These are phyloP conservation scores for Didymella sp. DNA, from an alignment of 2,329 filamentous ascomycete species.

Conservation along the genomic window DNA sequence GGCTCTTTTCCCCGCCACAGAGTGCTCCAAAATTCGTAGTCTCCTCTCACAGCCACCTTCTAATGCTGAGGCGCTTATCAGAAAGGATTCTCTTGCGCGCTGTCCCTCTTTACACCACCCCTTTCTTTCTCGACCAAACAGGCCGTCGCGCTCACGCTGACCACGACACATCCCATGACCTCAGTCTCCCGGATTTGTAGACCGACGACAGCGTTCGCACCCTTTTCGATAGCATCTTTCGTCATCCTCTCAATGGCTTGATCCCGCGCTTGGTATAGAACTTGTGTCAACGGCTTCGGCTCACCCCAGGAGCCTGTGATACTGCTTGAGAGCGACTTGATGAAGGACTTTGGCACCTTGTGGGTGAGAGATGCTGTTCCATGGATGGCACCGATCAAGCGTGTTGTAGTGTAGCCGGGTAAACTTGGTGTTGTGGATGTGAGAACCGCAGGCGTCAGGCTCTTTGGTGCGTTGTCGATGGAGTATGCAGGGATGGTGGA, in stretches of 20 bases:
- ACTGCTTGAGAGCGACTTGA: conserved; percentile 36
- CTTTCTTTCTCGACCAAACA: conserved; percentile 40
- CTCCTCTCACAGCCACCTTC: not conserved
- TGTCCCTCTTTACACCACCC: conserved; percentile 27
- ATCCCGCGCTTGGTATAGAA: conserved; percentile 44
- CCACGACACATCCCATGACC: conserved; percentile 43
- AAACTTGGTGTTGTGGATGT: conserved; percentile 38
- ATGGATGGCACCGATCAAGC: conserved; percentile 41
- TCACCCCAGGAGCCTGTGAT: conserved; percentile 38
- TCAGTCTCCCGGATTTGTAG: conserved; percentile 43
- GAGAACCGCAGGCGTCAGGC: conserved; percentile 38
- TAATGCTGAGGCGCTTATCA: not conserved
- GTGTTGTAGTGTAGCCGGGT: conserved; percentile 37
- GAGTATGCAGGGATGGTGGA: conserved; percentile 19
- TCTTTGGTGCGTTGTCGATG: conserved; percentile 36
- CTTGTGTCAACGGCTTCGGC: conserved; percentile 41
- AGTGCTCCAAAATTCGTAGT: not conserved
- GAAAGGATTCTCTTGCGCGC: conserved; percentile 31
- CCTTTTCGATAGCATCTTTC: conserved; percentile 40
- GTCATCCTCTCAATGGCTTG: conserved; percentile 46
- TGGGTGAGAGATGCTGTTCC: conserved; percentile 43
- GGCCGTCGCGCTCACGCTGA: conserved; percentile 44
- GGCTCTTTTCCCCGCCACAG: not conserved
- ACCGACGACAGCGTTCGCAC: conserved; percentile 44
- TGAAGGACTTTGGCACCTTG: conserved; percentile 45